Percentiles rank a stretch among this genome's conserved stretches.
Conservation (phyloP, 1,284 basidiomycete species). For the Ustilago curta region DNA sequence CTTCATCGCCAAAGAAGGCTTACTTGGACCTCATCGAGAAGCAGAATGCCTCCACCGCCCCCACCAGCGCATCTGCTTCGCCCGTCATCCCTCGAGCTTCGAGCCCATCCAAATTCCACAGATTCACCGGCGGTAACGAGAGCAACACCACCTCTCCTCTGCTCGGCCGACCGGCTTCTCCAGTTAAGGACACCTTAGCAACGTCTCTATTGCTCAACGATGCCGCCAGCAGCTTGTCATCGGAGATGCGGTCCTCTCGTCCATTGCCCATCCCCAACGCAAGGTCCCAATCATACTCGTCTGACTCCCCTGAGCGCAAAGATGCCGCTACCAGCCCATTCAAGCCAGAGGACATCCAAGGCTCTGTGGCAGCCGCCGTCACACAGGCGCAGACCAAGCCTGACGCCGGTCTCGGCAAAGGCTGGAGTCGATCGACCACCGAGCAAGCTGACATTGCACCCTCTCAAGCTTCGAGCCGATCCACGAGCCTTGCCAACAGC, state of each 20-base stretch:
- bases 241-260: conserved; percentile 21
- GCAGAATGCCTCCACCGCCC: conserved; percentile 17
- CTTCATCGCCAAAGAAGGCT: conserved; percentile 46
- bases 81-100: conserved; percentile 47
- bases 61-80: conserved; percentile 31
- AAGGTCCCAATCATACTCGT: conserved; percentile 21
- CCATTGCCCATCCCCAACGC: conserved; percentile 38
- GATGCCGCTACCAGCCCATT: conserved; percentile 55
- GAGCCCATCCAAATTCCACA: conserved; percentile 50
- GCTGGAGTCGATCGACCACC: conserved; percentile 20
- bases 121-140: conserved; percentile 23
- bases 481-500: conserved; percentile 25
- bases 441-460: conserved; percentile 18
- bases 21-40: conserved; percentile 47
- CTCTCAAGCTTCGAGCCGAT: conserved; percentile 20
- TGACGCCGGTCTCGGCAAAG: conserved; percentile 25
- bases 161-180: conserved; percentile 37
- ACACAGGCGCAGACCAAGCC: conserved; percentile 16
- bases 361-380: conserved; percentile 16
- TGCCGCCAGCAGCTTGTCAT: neutral
- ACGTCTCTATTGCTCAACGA: conserved; percentile 12
- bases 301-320: conserved; percentile 32
- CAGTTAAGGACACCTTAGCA: conserved; percentile 19
- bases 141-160: conserved; percentile 28
- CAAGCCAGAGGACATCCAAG: conserved; percentile 41